Evolutionary conservation across 2,329 filamentous ascomycete species (phyloP).

Genomic region (Zymoseptoria brevis): DNA sequence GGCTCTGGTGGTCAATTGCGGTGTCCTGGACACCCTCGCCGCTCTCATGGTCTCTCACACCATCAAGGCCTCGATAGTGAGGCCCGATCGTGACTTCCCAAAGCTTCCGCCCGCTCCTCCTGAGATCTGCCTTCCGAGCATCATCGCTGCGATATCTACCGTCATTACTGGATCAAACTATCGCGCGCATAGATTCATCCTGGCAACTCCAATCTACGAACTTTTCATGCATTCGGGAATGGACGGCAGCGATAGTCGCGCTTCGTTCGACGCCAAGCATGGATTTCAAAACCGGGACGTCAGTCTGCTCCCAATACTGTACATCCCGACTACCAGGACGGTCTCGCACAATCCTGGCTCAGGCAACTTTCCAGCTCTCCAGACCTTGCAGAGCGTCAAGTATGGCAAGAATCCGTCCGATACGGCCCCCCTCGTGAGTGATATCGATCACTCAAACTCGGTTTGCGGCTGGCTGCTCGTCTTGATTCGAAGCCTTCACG

Average conservation of each 20-base stretch:
- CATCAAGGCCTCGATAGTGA: conserved; percentile 19
- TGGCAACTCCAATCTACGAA: conserved; percentile 40
- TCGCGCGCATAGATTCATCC: conserved; percentile 55
- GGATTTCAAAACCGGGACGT: conserved; percentile 19
- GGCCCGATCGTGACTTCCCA: conserved; percentile 18
- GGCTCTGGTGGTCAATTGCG: conserved; percentile 60
- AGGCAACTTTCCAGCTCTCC: conserved; percentile 38
- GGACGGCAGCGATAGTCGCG: conserved; percentile 18
- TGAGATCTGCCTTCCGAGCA: conserved; percentile 52
- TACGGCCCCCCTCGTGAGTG: conserved; percentile 11
- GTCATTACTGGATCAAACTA: conserved; percentile 74
- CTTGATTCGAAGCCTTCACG: conserved; percentile 36
- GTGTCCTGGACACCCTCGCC: conserved; percentile 71
- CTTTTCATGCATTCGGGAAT: conserved; percentile 20
- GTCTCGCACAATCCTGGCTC: conserved; percentile 29
- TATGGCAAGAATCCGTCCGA: conserved; percentile 9
- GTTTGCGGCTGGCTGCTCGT: conserved; percentile 43
- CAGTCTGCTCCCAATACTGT: conserved; percentile 27
- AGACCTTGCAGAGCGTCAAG: conserved; percentile 24
- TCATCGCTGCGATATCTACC: conserved; percentile 68
- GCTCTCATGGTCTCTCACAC: conserved; percentile 61
- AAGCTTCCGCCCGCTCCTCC: conserved; percentile 47
- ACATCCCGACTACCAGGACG: conserved; percentile 35
- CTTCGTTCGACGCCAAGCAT: conserved; percentile 18
- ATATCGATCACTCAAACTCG: conserved; percentile 39